Evolutionary conservation across 805 yeast species (phyloP).

Genomic region (Yamadazyma phyllophila): DNA sequence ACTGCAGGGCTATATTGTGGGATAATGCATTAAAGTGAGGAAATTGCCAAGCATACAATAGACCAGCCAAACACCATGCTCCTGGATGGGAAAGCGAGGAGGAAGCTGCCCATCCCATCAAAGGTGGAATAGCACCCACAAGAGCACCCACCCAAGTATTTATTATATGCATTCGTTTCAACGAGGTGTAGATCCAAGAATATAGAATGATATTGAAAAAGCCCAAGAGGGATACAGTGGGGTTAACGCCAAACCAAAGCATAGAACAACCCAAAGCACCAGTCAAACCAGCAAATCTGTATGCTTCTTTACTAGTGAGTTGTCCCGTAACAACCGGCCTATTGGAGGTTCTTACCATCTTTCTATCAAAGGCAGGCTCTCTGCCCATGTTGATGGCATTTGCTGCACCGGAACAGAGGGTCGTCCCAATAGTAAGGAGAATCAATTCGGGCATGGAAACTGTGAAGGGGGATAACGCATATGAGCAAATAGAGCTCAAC

Average conservation of each 20-base stretch:
- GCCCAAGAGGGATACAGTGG: conserved; percentile 82
- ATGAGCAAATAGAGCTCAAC: conserved; percentile 87
- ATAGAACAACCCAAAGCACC: conserved; percentile 71
- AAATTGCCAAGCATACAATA: conserved; percentile 96
- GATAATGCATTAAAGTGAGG: conserved; percentile 95
- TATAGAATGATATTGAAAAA: conserved; percentile 75
- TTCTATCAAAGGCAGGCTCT: conserved; percentile 84
- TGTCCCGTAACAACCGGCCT: conserved; percentile 89
- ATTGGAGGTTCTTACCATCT: conserved; percentile 83
- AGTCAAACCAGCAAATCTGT: conserved; percentile 67
- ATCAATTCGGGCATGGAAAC: conserved; percentile 70
- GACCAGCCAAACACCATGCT: conserved; percentile 89
- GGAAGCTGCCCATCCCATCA: conserved; percentile 98
- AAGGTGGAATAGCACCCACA: conserved; percentile 98
- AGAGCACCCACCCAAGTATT: conserved; percentile 99
- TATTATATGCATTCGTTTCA: conserved; percentile 78
- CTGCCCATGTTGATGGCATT: conserved; percentile 97
- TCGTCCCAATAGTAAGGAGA: conserved; percentile 78
- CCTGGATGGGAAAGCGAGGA: conserved; percentile 80
- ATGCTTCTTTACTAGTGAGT: conserved; percentile 75
- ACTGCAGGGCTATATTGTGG: conserved; percentile 84
- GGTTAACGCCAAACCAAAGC: conserved; percentile 78
- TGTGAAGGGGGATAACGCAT: conserved; percentile 84
- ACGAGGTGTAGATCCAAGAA: conserved; percentile 87
- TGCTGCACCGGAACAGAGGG: conserved; percentile 88